phyloP scores from a whole-genome alignment of 345 rosid species.

The Citrus cavaleriei region DNA sequence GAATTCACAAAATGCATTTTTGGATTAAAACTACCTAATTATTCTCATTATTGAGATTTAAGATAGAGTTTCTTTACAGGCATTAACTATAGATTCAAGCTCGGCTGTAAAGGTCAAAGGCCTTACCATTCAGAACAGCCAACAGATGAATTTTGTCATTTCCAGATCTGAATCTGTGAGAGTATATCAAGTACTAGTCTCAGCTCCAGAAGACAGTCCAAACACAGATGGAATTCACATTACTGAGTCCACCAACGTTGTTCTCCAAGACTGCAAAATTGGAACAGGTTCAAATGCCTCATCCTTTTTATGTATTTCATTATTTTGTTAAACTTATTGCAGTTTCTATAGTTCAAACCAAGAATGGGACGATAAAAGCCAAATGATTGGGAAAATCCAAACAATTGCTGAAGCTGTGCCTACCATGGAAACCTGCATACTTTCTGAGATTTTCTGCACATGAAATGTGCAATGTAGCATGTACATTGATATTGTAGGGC shows the following conservation, averaged over 20 bases:
- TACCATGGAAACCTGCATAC: neutral
- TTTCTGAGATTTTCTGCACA: neutral
- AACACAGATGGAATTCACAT: constrained; percentile 97
- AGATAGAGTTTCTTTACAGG: constrained; percentile 43
- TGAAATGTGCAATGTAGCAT: neutral
- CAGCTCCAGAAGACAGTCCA: constrained; percentile 90
- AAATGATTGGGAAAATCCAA: neutral
- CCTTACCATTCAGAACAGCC: constrained; percentile 84
- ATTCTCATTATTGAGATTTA: constrained; percentile 13
- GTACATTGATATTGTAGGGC: neutral
- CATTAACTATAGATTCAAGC: constrained; percentile 90
- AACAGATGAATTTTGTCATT: constrained; percentile 88
- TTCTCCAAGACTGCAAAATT: constrained; percentile 81
- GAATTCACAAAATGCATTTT: neutral
- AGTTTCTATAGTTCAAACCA: neutral
- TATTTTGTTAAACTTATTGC: neutral
- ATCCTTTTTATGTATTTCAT: neutral
- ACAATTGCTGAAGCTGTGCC: neutral
- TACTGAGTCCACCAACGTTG: constrained; percentile 68
- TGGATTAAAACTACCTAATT: neutral
- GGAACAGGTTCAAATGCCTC: constrained; percentile 71
- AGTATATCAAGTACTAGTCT: constrained; percentile 57
- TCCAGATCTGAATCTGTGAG: constrained; percentile 60
- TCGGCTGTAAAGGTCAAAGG: constrained; percentile 67
- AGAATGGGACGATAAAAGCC: neutral